Evolutionary conservation across 352 stramenopile genomes (phyloP).

Genomic region (Phytophthora pluvialis): DNA sequence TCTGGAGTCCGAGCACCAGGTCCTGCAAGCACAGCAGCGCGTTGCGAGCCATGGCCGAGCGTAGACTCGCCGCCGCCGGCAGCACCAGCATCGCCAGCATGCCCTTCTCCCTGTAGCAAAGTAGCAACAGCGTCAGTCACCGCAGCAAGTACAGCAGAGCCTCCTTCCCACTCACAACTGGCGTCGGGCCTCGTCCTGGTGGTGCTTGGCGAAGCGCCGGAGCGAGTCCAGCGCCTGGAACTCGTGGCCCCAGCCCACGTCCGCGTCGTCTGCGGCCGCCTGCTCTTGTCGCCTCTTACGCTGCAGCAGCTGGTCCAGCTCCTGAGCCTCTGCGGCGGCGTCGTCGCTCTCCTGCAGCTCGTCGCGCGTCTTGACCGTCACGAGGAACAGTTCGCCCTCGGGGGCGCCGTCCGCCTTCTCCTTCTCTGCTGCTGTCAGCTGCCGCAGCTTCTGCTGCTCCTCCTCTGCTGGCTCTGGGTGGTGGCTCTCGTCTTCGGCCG

Average conservation of each 20-base stretch:
- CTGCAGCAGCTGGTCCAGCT: conserved; percentile 45
- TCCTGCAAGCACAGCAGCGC: conserved; percentile 74
- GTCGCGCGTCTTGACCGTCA: conserved; percentile 51
- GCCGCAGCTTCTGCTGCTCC: conserved; percentile 20
- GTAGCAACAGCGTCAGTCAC: not conserved
- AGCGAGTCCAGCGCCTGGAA: conserved; percentile 56
- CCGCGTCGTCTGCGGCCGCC: conserved; percentile 8
- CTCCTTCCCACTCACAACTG: conserved; percentile 36
- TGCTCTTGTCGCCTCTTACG: conserved; percentile 16
- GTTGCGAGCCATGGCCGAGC: conserved; percentile 70
- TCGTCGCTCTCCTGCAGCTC: conserved; percentile 54
- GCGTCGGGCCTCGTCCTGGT: conserved; percentile 32
- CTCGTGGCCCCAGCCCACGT: conserved; percentile 48
- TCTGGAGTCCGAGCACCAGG: conserved; percentile 43
- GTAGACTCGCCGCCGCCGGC: conserved; percentile 61
- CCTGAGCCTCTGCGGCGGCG: conserved; percentile 32
- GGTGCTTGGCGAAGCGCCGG: conserved; percentile 47
- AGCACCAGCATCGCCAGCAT: conserved; percentile 50
- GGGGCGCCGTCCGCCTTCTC: conserved; percentile 60
- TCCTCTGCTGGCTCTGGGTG: conserved; percentile 2
- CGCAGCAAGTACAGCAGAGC: conserved; percentile 2
- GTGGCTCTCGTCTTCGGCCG: conserved; percentile 3
- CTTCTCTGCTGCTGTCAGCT: not conserved
- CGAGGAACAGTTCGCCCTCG: conserved; percentile 63
- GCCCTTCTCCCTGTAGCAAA: conserved; percentile 27